Percentiles rank a stretch among this genome's conserved stretches.
phyloP scores from a whole-genome alignment of 1,139 yeast species.

The Blastobotrys raffinosifermentans region DNA sequence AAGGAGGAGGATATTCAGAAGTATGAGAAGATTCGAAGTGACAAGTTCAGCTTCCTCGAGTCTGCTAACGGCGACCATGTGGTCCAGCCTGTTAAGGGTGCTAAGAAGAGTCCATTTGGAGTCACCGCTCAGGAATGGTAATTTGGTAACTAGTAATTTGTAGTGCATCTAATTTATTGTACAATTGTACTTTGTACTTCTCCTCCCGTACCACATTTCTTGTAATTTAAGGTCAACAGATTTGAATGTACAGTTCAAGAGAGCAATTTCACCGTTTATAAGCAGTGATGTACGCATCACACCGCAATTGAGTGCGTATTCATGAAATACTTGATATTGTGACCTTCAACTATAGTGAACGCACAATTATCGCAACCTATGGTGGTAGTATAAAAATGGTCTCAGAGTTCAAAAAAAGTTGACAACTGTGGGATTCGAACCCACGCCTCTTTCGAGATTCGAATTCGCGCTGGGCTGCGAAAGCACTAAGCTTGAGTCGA shows the following conservation, averaged over 20 bases:
- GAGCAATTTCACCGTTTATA: not conserved
- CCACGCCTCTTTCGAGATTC: slow-evolving; percentile 29
- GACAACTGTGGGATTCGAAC: slow-evolving; percentile 28
- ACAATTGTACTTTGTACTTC: not conserved
- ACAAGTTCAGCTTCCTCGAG: slow-evolving; percentile 83
- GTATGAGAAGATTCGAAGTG: slow-evolving; percentile 72
- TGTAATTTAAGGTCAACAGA: not conserved
- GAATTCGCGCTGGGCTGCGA: slow-evolving; percentile 23
- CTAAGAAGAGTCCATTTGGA: slow-evolving; percentile 66
- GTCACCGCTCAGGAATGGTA: slow-evolving; percentile 77
- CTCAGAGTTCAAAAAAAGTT: slow-evolving; percentile 18
- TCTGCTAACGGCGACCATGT: slow-evolving; percentile 53
- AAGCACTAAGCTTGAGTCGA: slow-evolving; percentile 24
- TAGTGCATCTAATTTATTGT: not conserved
- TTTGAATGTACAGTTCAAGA: too few relatives aligned
- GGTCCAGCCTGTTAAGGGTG: slow-evolving; percentile 59
- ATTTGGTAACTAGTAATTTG: not conserved
- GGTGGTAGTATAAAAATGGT: too few relatives aligned
- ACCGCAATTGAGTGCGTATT: too few relatives aligned
- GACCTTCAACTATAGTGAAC: too few relatives aligned
- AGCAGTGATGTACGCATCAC: not conserved
- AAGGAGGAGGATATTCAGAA: slow-evolving; percentile 69
- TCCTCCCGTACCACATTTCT: not conserved
- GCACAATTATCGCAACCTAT: too few relatives aligned
- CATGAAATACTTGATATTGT: too few relatives aligned